phyloP scores from a whole-genome alignment of 2,329 filamentous ascomycete species.

The Penicillium sp. region DNA sequence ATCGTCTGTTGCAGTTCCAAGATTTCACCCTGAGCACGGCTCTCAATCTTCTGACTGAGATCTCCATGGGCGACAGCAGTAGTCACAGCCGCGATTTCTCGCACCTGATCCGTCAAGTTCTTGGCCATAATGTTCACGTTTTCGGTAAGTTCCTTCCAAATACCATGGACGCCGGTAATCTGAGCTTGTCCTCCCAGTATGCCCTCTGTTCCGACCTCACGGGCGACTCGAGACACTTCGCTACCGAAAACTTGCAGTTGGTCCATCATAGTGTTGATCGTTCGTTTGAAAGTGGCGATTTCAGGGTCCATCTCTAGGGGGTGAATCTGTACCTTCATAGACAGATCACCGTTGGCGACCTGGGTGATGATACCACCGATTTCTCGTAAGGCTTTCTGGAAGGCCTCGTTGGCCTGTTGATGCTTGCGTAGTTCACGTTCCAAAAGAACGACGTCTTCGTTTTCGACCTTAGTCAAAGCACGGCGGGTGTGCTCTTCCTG shows the following conservation, averaged over 20 bases:
- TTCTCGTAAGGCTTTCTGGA: conserved; percentile 93
- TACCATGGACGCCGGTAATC: conserved; percentile 89
- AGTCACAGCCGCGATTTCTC: conserved; percentile 79
- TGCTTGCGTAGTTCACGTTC: conserved; percentile 95
- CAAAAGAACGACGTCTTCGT: conserved; percentile 79
- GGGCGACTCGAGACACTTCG: conserved; percentile 89
- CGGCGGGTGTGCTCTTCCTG: conserved; percentile 81
- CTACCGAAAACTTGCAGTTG: conserved; percentile 94
- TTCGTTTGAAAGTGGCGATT: conserved; percentile 95
- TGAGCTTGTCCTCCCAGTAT: conserved; percentile 89
- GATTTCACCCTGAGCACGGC: conserved; percentile 75
- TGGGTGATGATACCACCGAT: conserved; percentile 97
- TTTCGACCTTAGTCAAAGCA: conserved; percentile 75
- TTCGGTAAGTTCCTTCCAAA: conserved; percentile 94
- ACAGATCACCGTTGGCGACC: conserved; percentile 89
- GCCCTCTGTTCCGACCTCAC: conserved; percentile 94
- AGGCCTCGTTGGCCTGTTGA: conserved; percentile 95
- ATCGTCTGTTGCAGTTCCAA: conserved; percentile 79
- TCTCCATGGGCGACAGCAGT: conserved; percentile 79
- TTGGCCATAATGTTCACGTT: conserved; percentile 84
- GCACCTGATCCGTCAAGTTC: conserved; percentile 76
- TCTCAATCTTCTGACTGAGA: conserved; percentile 77
- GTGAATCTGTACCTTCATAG: conserved; percentile 95
- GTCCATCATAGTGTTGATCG: conserved; percentile 99
- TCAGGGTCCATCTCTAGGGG: conserved; percentile 96